Evolutionary conservation across 2,329 filamentous ascomycete species (phyloP), one percentile per base, ranked within the genome.

Genomic region (Cladophialophora exuberans): DNA sequence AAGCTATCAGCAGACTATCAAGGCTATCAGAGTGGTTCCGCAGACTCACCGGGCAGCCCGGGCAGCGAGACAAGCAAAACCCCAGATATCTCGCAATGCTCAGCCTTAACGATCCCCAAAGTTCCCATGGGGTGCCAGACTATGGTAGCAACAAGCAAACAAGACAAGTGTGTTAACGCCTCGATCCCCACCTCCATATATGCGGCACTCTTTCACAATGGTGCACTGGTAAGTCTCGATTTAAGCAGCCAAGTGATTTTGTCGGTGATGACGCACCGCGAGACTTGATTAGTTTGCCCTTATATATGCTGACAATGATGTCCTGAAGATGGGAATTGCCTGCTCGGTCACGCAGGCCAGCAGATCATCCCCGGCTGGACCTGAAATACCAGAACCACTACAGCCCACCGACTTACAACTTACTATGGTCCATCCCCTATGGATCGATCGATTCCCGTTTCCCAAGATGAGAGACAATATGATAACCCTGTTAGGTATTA

Each of bases 391-490:
- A 3, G 52, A 49, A 17, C 35, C 52, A 11, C 22, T 54, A 22
- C 52, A 23, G 18, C 52, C 52, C 23, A 54, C 52, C 0, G 44
- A 45, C n/a, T 13, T 54, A 28, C 52, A 54, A 39, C 36, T 54
- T 6, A 54, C 43, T 26, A 43, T 36, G 1, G 36, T 26, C 13
- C 52, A 54, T 41, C 52, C 52, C 25, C 63, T 66, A 0, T 75
- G 71, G 70, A 67, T 74, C 44, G 73, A 75, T 50, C 67, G 71
- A n/a, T 70, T 75, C 26, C 72, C 72, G 1, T 73, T 74, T 46
- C 72, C 71, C 4, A 65, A 63, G 22, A 69, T 75, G 65, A 62
- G 73, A 15, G 70, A 75, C 41, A 68, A 66, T 31, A 51, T 74
- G 39, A 75, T 76, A 36, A 57, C 36, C 5, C 53, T 59, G 17